These are phyloP conservation scores for Plasmodiophora brassicae DNA, from an alignment of 208 protist genomes.

Conservation along the genomic window DNA sequence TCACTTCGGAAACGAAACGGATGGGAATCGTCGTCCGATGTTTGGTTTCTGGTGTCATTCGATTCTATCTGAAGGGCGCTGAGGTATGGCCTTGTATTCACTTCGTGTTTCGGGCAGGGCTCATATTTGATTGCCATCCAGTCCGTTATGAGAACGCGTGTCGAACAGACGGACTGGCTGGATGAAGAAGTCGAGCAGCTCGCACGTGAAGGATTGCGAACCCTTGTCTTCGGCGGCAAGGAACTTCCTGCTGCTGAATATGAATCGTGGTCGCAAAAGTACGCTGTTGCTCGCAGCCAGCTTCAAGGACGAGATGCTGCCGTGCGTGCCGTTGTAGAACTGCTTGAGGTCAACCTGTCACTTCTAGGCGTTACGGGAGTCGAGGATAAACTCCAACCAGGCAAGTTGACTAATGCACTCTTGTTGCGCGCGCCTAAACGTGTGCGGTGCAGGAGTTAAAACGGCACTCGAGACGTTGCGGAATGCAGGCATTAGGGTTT, in stretches of 20 bases:
- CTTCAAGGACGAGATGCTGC: not conserved
- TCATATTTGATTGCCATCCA: constrained; percentile 17
- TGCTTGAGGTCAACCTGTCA: constrained; percentile 77
- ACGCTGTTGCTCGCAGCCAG: constrained; percentile 22
- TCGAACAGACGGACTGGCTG: constrained; percentile 79
- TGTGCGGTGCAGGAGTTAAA: constrained; percentile 38
- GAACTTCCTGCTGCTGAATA: constrained; percentile 75
- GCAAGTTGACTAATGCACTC: constrained; percentile 54
- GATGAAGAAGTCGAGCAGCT: constrained; percentile 91
- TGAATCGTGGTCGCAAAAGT: constrained; percentile 60
- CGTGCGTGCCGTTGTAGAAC: constrained; percentile 31
- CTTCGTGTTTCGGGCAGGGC: not conserved
- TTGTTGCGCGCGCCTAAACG: not conserved
- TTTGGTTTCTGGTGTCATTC: constrained; percentile 57
- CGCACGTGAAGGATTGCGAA: constrained; percentile 87
- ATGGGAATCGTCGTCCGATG: constrained; percentile 94
- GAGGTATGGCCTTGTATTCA: constrained; percentile 59
- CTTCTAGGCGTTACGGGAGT: constrained; percentile 89
- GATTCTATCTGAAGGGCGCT: constrained; percentile 91
- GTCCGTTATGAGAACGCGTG: constrained; percentile 57
- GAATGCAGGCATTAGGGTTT: constrained; percentile 93
- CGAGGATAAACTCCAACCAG: constrained; percentile 94
- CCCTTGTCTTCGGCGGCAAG: constrained; percentile 79
- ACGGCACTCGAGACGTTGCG: constrained; percentile 84
- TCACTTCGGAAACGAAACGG: constrained; percentile 92